A percentile compares a stretch with the other conserved stretches of the same genome.
phyloP scores from a whole-genome alignment of 2,329 filamentous ascomycete genomes.

The Fusarium virguliforme region DNA sequence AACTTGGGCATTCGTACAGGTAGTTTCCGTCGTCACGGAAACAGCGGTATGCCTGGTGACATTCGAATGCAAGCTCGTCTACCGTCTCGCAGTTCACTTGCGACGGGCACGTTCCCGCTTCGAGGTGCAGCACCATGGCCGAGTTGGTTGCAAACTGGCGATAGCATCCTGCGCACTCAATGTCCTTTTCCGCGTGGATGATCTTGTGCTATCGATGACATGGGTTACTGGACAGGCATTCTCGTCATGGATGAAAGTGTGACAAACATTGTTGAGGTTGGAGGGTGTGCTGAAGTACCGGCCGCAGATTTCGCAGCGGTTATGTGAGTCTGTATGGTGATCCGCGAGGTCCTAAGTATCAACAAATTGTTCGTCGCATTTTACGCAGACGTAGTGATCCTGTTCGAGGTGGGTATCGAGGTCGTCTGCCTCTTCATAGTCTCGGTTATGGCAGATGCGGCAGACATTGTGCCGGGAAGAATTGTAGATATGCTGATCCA shows the following conservation, averaged over 20 bases:
- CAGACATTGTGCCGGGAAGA: background rate
- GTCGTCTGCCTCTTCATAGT: background rate
- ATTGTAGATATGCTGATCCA: background rate
- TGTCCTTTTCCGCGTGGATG: slow-evolving; percentile 22
- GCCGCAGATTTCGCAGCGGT: slow-evolving; percentile 37
- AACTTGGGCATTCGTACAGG: slow-evolving; percentile 37
- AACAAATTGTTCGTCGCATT: background rate
- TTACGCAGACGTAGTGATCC: background rate
- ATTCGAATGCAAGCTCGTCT: slow-evolving; percentile 13
- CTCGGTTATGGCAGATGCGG: background rate
- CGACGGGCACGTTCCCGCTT: slow-evolving; percentile 40
- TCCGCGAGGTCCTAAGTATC: background rate
- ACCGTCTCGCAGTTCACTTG: slow-evolving; percentile 23
- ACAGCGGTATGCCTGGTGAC: background rate
- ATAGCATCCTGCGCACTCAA: slow-evolving; percentile 41
- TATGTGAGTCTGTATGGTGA: slow-evolving; percentile 32
- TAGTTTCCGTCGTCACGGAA: slow-evolving; percentile 41
- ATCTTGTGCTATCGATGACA: slow-evolving; percentile 38
- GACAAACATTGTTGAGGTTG: slow-evolving; percentile 29
- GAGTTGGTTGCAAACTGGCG: slow-evolving; percentile 38
- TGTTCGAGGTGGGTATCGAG: background rate
- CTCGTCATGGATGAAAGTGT: slow-evolving; percentile 17
- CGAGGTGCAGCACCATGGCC: slow-evolving; percentile 50
- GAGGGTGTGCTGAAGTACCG: slow-evolving; percentile 21
- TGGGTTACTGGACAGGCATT: background rate